Evolutionary conservation across 139 green algal species (phyloP).

Genomic region (Chlamydomonas sp.): DNA sequence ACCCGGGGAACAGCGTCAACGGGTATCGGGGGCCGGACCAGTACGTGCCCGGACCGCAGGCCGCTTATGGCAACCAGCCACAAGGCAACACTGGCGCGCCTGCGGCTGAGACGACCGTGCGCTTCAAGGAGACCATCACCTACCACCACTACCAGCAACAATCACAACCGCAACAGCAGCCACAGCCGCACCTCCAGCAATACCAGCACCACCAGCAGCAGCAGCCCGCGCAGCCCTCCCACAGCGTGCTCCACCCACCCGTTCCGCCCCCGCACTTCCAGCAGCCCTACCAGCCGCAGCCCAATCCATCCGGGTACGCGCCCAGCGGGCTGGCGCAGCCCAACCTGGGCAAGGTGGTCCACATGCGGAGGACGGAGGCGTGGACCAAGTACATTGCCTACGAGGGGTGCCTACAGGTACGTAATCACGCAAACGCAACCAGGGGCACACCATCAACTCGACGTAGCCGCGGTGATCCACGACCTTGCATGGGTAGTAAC

Average conservation of each 20-base stretch:
- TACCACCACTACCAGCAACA: background rate
- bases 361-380: slow-evolving; percentile 51
- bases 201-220: background rate
- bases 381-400: slow-evolving; percentile 63
- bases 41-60: too few species aligned
- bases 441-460: background rate
- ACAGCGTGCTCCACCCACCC: background rate
- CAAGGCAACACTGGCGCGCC: too few species aligned
- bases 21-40: background rate
- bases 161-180: background rate
- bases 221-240: background rate
- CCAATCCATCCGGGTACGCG: background rate
- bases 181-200: background rate
- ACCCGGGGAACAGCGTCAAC: background rate
- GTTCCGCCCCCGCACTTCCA: background rate
- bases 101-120: background rate
- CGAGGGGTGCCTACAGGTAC: slow-evolving; percentile 61
- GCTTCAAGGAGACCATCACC: background rate
- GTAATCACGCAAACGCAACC: background rate
- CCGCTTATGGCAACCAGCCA: too few species aligned
- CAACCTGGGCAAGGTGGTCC: slow-evolving; percentile 33
- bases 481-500: too few species aligned
- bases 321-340: background rate
- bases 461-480: too few species aligned
- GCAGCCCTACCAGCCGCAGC: background rate